Evolutionary conservation across 2,329 filamentous ascomycete species (phyloP).

Genomic region (Plectosphaerella cucumerina): DNA sequence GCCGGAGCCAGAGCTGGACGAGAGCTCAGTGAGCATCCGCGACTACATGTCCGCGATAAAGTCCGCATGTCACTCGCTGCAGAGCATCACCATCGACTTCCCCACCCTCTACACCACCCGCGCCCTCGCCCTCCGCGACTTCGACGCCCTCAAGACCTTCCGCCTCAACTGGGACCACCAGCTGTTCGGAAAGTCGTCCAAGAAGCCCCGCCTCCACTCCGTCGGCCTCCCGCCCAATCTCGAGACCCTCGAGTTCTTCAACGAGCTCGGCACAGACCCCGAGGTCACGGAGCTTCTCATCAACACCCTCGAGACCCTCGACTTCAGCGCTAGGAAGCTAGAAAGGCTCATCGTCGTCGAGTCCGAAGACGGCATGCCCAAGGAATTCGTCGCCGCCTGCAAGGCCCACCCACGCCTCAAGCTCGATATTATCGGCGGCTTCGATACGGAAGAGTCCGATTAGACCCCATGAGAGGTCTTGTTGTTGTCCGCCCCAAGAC

Average conservation of each 20-base stretch:
- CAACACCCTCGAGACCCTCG: conserved; percentile 32
- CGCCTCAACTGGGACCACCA: conserved; percentile 44
- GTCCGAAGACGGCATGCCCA: conserved; percentile 25
- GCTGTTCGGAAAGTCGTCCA: conserved; percentile 40
- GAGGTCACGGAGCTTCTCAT: conserved; percentile 41
- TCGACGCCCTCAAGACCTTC: conserved; percentile 33
- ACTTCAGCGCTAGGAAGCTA: conserved; percentile 30
- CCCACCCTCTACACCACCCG: conserved; percentile 33
- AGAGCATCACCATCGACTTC: conserved; percentile 41
- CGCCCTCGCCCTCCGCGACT: conserved; percentile 39
- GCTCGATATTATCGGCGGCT: conserved; percentile 26
- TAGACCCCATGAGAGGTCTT: neutral
- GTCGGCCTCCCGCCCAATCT: conserved; percentile 42
- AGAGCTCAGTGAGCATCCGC: conserved; percentile 40
- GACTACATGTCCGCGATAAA: conserved; percentile 41
- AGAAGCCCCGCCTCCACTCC: conserved; percentile 38
- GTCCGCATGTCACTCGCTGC: conserved; percentile 35
- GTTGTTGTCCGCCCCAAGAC: too few relatives aligned
- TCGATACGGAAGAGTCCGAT: conserved; percentile 11
- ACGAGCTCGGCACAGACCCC: conserved; percentile 39
- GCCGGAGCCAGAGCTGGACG: conserved; percentile 36
- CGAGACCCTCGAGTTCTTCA: conserved; percentile 41
- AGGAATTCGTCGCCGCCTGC: conserved; percentile 28
- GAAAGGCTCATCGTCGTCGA: conserved; percentile 31
- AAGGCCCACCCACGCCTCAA: conserved; percentile 23